Base-by-base conservation (phyloP, 2,329 filamentous ascomycete genomes). In the Chaetomiaceae sp. region DNA sequence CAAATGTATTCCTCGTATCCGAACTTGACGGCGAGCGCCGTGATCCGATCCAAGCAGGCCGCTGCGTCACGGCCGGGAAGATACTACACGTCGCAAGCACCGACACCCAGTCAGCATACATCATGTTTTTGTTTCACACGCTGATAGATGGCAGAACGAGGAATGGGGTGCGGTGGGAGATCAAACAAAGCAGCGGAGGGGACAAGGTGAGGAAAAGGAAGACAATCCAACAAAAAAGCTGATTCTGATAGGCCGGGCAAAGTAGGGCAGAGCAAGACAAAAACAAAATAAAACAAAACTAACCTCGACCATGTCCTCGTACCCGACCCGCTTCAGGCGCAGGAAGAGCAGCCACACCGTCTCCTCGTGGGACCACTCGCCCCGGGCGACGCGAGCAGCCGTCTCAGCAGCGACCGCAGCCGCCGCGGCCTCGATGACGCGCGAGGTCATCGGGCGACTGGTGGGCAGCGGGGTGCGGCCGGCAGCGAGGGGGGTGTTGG, bases 381-480 rank as follows among this genome's bases (percentile, higher is more conserved):
- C 25, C 2, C 23, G 5, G 9, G 17, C 25, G 2, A 9, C n/a
- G 5, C 8, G 5, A 2, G 8, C 25, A 4, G 19, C 41, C 2
- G 12, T 14, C 5, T 19, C 14, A n/a, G 41, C 25, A 2, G 40
- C 35, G 10, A 41, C 19, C 1, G 25, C 27, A 8, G 35, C 34
- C 0, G 35, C n/a, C 5, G 19, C 13, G 3, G 33, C 17, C 14
- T 17, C 21, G 3, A 9, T 16, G 12, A 16, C 16, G 3, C 8
- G 25, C 0, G 34, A 34, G 1, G 25, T 23, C 4, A 12, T 17
- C 5, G 35, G 42, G 13, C 48, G 48, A 12, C 20, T 14, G 16
- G 14, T 37, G 16, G 48, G 48, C 7, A 50, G 42, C 3, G 17
- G 43, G 5, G 16, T 51, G 33, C 49, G 49, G 34, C 27, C n/a